Base-by-base conservation (phyloP, 108 stramenopile genomes). In the Seminavis robusta region DNA sequence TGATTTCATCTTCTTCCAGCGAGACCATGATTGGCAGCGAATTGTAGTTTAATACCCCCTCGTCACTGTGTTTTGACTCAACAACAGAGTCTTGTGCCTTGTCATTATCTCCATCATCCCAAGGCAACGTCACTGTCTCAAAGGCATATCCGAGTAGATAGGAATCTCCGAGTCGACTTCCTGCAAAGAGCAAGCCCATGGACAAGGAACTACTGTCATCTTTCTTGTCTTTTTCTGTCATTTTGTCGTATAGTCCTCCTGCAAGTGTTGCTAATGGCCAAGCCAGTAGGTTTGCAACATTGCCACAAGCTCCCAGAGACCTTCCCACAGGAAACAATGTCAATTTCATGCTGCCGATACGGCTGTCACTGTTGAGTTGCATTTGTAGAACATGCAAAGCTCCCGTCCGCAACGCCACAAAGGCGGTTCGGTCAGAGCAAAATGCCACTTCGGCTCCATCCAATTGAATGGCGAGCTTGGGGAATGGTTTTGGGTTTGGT, bases 91-190 rank as follows among this genome's bases (percentile, higher is more conserved):
- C n/a, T n/a, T n/a, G n/a, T n/a, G n/a, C n/a, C n/a, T n/a, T n/a
- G n/a, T n/a, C 61, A 25, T 55, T 43, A 5, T 42, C 53, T 24
- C 20, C 38, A 27, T 47, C 53, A 8, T 20, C 53, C 43, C 29
- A 28, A 5, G 44, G 43, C 7, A 59, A 20, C 1, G 16, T 46
- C 17, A 27, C 49, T 31, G 51, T 60, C 27, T 77, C 84, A 42
- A 85, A 45, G 13, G 77, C 74, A 70, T 74, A 89, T n/a, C 80
- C 77, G 17, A 93, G 66, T 20, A 93, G 58, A 33, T 81, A 73
- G 16, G 85, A 87, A 64, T 93, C 86, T 48, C 91, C 91, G 50
- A 89, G 47, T 44, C 91, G 81, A 48, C 87, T 89, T 33, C 84
- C 91, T 5, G 80, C 76, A 50, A 89, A 85, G 13, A 93, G 25